Evolutionary conservation across 768 basidiomycete species (phyloP), one percentile per base, ranked within the genome.

Genomic region (Psilocybe sp.): DNA sequence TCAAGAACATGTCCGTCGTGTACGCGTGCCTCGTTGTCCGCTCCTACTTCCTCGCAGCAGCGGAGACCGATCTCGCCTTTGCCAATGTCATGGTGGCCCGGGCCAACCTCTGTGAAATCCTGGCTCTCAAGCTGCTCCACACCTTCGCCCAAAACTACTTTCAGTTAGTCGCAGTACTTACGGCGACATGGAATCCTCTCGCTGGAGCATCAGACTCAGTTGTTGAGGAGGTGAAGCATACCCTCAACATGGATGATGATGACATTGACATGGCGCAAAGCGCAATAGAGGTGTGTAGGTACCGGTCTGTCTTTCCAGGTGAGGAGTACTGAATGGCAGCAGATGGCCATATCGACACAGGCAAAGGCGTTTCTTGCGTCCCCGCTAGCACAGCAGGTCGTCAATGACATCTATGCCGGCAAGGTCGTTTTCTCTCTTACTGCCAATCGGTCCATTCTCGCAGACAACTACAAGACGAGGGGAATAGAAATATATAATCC

Each of bases 301-400:
- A 15, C 15, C 41, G 40, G 34, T 6, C 5, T 23, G 52, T 40
- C 8, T 50, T 20, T 39, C 31, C 33, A 34, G 20, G 18, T 35
- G 40, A 43, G 36, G 45, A 28, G 13, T 33, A 23, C 10, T 14
- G 42, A 47, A 31, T 49, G 5, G 13, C 23, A 46, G 1, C 61
- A 94, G 89, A 85, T 97, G 79, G 92, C 93, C 2, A 91, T 98
- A 58, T 81, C 87, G 7, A 93, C 92, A 0, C 73, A 83, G 46
- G 80, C 92, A 4, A 98, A 96, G 64, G 74, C 78, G 23, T 96
- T 98, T 60, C 72, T 97, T 10, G 78, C 92, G 1, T 82, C 87
- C 0, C 84, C 92, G 0, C 77, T 97, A 18, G 84, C 92, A 3
- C 95, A 98, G 64, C 83, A 83, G 47, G 85, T 97, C 20, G 81